Conservation (phyloP, 352 stramenopile genomes). For the Phytophthora tubulina region DNA sequence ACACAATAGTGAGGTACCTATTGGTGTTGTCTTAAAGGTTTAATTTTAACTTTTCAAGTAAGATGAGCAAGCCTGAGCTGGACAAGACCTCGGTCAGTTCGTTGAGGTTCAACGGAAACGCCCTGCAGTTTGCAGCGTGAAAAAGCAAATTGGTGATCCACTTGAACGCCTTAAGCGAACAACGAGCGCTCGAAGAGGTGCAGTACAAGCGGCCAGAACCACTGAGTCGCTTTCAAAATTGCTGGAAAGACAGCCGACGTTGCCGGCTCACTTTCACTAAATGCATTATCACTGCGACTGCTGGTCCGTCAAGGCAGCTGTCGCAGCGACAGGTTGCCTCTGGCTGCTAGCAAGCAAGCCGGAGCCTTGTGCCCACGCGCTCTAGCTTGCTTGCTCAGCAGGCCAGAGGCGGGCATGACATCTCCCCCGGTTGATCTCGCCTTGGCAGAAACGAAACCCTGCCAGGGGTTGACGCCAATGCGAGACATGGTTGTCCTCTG, state of each 20-base stretch:
- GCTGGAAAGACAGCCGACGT: no score
- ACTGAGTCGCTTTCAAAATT: no score
- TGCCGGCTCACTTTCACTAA: background rate
- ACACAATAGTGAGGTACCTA: no score
- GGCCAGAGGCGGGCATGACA: conserved; percentile 14
- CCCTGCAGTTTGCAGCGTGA: background rate
- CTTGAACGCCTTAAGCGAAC: background rate
- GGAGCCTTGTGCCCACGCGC: background rate
- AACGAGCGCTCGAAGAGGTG: background rate
- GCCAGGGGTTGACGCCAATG: conserved; percentile 20
- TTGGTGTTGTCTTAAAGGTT: no score
- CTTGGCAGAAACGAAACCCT: conserved; percentile 9
- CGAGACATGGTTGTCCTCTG: conserved; percentile 15
- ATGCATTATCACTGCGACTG: background rate
- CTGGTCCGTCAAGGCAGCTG: background rate
- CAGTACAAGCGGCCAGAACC: background rate
- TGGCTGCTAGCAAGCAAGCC: background rate
- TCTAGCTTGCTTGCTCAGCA: conserved; percentile 10
- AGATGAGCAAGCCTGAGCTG: background rate
- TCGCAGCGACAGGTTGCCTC: background rate
- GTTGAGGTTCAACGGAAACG: background rate
- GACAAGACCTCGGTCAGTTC: background rate
- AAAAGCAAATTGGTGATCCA: background rate
- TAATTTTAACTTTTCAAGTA: no score
- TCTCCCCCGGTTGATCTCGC: conserved; percentile 20